Conservation (phyloP, 495 filamentous ascomycete genomes). For the Pseudevernia furfuracea region DNA sequence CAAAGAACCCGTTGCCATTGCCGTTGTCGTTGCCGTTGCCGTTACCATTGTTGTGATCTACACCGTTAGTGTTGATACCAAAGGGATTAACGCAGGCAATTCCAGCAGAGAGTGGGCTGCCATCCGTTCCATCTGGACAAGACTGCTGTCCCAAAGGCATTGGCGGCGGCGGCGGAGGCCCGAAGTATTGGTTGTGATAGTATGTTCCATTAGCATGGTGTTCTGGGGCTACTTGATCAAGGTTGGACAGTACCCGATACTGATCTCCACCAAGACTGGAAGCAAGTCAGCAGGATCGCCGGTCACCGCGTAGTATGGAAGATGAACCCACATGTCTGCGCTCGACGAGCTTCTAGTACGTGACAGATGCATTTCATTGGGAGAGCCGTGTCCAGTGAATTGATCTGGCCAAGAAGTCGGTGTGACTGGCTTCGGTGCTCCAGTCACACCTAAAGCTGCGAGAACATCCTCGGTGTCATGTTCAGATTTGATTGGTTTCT, state of each 20-base stretch:
- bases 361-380: conserved; percentile 7
- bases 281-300: neutral
- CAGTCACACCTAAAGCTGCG: conserved; percentile 21
- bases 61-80: conserved; percentile 1
- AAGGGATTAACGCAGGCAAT: conserved; percentile 6
- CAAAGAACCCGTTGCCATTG: conserved; percentile 13
- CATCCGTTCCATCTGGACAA: conserved; percentile 13
- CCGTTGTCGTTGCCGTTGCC: conserved; percentile 15
- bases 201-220: neutral
- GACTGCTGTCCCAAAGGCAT: conserved; percentile 15
- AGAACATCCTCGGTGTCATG: conserved; percentile 20
- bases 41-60: conserved; percentile 5
- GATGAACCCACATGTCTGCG: conserved; percentile 5
- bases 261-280: conserved; percentile 1
- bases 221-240: neutral
- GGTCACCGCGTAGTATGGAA: neutral
- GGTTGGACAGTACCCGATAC: neutral
- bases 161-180: conserved; percentile 20
- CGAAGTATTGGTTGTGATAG: conserved; percentile 3
- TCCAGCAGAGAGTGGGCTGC: conserved; percentile 17
- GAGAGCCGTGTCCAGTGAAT: neutral
- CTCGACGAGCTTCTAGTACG: conserved; percentile 13
- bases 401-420: conserved; percentile 3
- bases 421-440: conserved; percentile 18
- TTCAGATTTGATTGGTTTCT: conserved; percentile 3